These are phyloP conservation scores for Boletus rex-veris DNA, from an alignment of 768 basidiomycete species.

Conservation along the genomic window DNA sequence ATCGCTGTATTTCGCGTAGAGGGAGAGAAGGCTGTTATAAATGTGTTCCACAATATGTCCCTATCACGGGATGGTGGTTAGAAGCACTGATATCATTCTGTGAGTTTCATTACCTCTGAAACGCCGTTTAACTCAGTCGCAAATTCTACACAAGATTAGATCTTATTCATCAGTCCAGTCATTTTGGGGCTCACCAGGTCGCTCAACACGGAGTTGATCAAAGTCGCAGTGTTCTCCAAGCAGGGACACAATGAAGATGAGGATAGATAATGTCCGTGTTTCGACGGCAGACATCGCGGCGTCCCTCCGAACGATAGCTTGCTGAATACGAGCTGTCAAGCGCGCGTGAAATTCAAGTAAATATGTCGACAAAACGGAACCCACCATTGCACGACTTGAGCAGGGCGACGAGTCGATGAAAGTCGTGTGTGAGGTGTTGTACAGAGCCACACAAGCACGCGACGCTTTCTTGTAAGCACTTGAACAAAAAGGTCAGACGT, in stretches of 20 bases:
- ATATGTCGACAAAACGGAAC: background rate
- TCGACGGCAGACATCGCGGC: slow-evolving; percentile 48
- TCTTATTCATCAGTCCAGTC: background rate
- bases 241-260: slow-evolving; percentile 81
- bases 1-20: slow-evolving; percentile 68
- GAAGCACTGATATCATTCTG: background rate
- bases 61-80: slow-evolving; percentile 30
- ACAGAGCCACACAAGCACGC: slow-evolving; percentile 90
- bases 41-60: slow-evolving; percentile 79
- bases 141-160: slow-evolving; percentile 41
- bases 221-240: slow-evolving; percentile 90
- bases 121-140: slow-evolving; percentile 55
- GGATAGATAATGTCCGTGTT: slow-evolving; percentile 54
- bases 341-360: slow-evolving; percentile 3
- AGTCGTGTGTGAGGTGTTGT: slow-evolving; percentile 84
- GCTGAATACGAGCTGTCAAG: slow-evolving; percentile 57
- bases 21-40: slow-evolving; percentile 64
- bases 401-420: slow-evolving; percentile 67
- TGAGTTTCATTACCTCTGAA: slow-evolving; percentile 41
- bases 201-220: slow-evolving; percentile 65
- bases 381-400: slow-evolving; percentile 85
- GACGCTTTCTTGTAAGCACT: slow-evolving; percentile 89
- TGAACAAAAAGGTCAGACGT: background rate
- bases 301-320: slow-evolving; percentile 44
- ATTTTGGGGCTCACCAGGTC: slow-evolving; percentile 45